Evolutionary conservation across 805 yeast genomes (phyloP), one percentile per base, ranked within the genome.

Genomic region (Suhomyces tanzawaensis): DNA sequence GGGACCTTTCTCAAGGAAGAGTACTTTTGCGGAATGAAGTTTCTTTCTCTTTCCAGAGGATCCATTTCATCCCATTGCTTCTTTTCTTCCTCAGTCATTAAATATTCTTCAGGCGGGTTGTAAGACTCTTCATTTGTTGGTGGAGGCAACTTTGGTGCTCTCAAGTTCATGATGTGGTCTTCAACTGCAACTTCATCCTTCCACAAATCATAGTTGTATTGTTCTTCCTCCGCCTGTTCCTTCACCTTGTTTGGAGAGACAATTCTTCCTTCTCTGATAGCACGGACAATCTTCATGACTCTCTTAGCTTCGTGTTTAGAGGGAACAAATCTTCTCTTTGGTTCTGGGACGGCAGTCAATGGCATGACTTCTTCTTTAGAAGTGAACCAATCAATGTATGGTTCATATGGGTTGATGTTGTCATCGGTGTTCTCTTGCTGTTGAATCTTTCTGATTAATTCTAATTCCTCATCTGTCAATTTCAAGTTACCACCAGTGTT

Each of bases 41-140:
- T 82, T 45, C 74, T 71, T 47, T 83, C 93, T 49, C 96, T 76
- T 48, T 89, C 96, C 36, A 71, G 66, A 19, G 89, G 87, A 29
- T 83, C 93, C 26, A 69, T 60, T 31, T 74, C 76, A 47, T 78
- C 77, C 86, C 91, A 86, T 51, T 75, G 69, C 48, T 80, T 72
- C 47, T 66, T 69, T 58, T 91, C 98, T 53, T 88, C 91, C 33
- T 79, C 85, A 11, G 80, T 80, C 44, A 87, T 66, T 48, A 93
- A 66, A 55, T 93, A 93, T 69, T 93, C 99, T 55, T 76, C 96
- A 4, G 99, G 99, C 25, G 99, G 99, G 58, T 93, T 93, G 63
- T 93, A 93, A 53, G 93, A 81, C 68, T 91, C 96, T 49, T 91
- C 99, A 57, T 93, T 80, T 1, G 97, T 87, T 41, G 99, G 99